Evolutionary conservation across 1,284 basidiomycete genomes (phyloP).

Genomic region (Cystobasidium sp.): DNA sequence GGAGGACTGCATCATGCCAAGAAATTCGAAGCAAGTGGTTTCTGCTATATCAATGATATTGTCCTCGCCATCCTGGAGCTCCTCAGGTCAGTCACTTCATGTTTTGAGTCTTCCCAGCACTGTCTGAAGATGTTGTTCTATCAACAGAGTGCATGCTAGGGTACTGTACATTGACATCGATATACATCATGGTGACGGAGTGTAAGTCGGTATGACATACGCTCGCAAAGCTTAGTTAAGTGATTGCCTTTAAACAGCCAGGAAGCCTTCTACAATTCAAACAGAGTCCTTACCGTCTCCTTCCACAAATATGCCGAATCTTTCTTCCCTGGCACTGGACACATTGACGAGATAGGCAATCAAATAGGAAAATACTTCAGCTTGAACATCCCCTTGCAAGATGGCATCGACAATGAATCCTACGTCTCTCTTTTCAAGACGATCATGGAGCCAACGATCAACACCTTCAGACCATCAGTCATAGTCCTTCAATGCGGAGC

Average conservation of each 20-base stretch:
- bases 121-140: background rate
- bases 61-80: constrained; percentile 91
- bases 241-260: constrained; percentile 59
- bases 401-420: constrained; percentile 96
- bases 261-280: constrained; percentile 95
- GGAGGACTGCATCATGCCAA: constrained; percentile 95
- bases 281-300: constrained; percentile 96
- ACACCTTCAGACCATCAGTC: constrained; percentile 81
- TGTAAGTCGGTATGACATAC: constrained; percentile 55
- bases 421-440: constrained; percentile 95
- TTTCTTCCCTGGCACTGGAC: constrained; percentile 96
- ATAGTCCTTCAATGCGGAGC: constrained; percentile 98
- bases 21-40: constrained; percentile 92
- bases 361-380: constrained; percentile 90
- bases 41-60: constrained; percentile 96
- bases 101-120: background rate
- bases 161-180: constrained; percentile 97
- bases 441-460: constrained; percentile 91
- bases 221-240: background rate
- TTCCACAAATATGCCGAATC: constrained; percentile 85
- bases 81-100: constrained; percentile 66
- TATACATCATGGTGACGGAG: constrained; percentile 95
- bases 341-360: constrained; percentile 85
- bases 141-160: constrained; percentile 62
- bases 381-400: constrained; percentile 91